Percentiles rank a stretch among this genome's conserved stretches.
These are phyloP conservation scores for Tolypocladium cylindrosporum DNA, from an alignment of 2,329 filamentous ascomycete species.

Conservation along the genomic window DNA sequence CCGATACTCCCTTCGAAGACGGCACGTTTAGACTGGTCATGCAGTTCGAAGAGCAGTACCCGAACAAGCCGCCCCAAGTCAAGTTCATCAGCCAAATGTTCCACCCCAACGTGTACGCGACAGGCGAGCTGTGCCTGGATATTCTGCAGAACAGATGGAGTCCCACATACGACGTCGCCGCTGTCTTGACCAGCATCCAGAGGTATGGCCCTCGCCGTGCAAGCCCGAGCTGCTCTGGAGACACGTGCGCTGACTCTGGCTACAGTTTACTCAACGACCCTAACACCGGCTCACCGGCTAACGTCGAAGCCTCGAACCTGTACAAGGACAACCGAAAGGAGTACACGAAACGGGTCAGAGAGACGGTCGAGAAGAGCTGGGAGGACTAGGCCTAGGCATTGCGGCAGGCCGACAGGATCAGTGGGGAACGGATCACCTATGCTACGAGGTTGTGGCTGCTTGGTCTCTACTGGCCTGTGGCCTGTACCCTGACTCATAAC, in stretches of 20 bases:
- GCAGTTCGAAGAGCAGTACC: constrained; percentile 98
- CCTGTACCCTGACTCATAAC: neutral
- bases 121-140: constrained; percentile 90
- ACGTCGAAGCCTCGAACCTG: constrained; percentile 94
- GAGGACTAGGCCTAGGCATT: constrained; percentile 54
- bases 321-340: constrained; percentile 98
- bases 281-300: constrained; percentile 95
- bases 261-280: constrained; percentile 87
- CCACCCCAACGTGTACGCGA: constrained; percentile 96
- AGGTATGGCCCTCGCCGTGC: constrained; percentile 46
- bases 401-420: neutral
- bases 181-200: constrained; percentile 94
- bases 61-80: constrained; percentile 94
- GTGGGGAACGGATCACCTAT: neutral
- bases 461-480: neutral
- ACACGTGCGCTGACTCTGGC: constrained; percentile 14
- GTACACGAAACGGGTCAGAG: constrained; percentile 87
- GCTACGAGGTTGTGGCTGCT: neutral
- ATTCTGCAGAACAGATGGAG: constrained; percentile 98
- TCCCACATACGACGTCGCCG: constrained; percentile 95
- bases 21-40: constrained; percentile 96
- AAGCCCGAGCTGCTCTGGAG: neutral
- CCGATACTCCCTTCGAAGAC: constrained; percentile 96
- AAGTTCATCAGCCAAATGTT: constrained; percentile 99
- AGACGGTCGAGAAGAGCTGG: constrained; percentile 99